phyloP scores from a whole-genome alignment of 768 basidiomycete species.

The Rhizopogon sp. region DNA sequence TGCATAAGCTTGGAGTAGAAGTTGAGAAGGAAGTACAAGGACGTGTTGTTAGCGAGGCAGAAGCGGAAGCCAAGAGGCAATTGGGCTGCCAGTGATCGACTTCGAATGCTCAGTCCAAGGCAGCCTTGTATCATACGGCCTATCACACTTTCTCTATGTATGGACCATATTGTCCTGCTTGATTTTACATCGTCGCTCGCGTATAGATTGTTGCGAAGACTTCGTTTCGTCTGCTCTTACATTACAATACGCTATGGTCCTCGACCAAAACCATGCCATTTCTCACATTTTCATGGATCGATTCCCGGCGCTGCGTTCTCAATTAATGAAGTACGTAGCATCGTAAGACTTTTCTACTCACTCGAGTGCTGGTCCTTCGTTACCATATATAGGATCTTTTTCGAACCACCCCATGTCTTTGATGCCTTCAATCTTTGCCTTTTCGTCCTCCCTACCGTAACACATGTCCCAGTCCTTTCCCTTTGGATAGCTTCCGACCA shows the following conservation, averaged over 20 bases:
- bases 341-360: slow-evolving; percentile 8
- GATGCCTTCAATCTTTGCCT: slow-evolving; percentile 22
- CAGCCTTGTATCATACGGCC: not conserved
- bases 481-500: slow-evolving; percentile 37
- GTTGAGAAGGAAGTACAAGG: slow-evolving; percentile 58
- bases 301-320: too few relatives aligned
- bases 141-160: not conserved
- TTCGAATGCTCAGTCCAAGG: not conserved
- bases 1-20: slow-evolving; percentile 56
- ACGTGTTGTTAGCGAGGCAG: slow-evolving; percentile 57
- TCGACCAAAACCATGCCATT: not conserved
- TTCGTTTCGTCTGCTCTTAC: not conserved
- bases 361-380: slow-evolving; percentile 31
- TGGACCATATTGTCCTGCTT: not conserved
- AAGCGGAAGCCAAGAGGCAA: slow-evolving; percentile 48
- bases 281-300: not conserved
- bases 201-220: not conserved
- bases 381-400: slow-evolving; percentile 36
- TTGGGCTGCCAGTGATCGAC: not conserved
- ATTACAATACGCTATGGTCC: too few relatives aligned
- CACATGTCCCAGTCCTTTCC: slow-evolving; percentile 36
- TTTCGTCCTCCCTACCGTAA: slow-evolving; percentile 30
- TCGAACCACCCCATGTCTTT: slow-evolving; percentile 31
- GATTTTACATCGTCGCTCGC: not conserved
- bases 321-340: too few relatives aligned